Percentiles rank a stretch among this genome's conserved stretches.
Evolutionary conservation across 495 filamentous ascomycete genomes (phyloP).

Genomic region (Pseudotulostoma volvatum): DNA sequence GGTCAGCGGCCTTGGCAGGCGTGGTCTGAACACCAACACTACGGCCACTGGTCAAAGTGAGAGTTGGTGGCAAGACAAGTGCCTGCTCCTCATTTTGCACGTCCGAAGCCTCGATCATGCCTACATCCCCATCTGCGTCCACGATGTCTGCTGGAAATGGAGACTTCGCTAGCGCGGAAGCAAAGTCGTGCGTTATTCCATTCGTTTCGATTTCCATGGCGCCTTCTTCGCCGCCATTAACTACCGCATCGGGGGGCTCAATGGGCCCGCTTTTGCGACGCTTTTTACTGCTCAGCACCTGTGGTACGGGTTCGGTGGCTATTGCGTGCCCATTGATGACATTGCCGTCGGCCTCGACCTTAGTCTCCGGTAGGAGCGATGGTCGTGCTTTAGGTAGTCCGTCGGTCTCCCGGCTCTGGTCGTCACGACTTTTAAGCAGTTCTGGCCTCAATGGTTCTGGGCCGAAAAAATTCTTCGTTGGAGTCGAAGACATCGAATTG

Average conservation of each 20-base stretch:
- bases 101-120: constrained; percentile 10
- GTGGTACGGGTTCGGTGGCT: constrained; percentile 6
- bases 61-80: constrained; percentile 27
- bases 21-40: constrained; percentile 52
- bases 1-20: constrained; percentile 41
- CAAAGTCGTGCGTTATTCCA: constrained; percentile 25
- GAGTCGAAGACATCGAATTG: constrained; percentile 20
- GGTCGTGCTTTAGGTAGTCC: constrained; percentile 14
- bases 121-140: constrained; percentile 29
- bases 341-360: constrained; percentile 26
- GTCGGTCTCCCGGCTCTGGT: constrained; percentile 9
- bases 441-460: constrained; percentile 25
- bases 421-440: constrained; percentile 14
- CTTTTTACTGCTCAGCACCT: constrained; percentile 14
- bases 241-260: constrained; percentile 18
- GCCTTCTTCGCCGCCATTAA: constrained; percentile 29
- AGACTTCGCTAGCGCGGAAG: constrained; percentile 27
- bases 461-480: constrained; percentile 35
- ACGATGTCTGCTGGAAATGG: constrained; percentile 9
- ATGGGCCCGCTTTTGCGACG: constrained; percentile 37
- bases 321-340: constrained; percentile 29
- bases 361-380: constrained; percentile 18
- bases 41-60: constrained; percentile 44
- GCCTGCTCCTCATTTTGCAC: constrained; percentile 19
- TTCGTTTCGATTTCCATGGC: constrained; percentile 34